A percentile compares a stretch with the other conserved stretches of the same genome.
These are phyloP conservation scores for Daldinia vernicosa DNA, from an alignment of 495 filamentous ascomycete genomes.

Conservation along the genomic window DNA sequence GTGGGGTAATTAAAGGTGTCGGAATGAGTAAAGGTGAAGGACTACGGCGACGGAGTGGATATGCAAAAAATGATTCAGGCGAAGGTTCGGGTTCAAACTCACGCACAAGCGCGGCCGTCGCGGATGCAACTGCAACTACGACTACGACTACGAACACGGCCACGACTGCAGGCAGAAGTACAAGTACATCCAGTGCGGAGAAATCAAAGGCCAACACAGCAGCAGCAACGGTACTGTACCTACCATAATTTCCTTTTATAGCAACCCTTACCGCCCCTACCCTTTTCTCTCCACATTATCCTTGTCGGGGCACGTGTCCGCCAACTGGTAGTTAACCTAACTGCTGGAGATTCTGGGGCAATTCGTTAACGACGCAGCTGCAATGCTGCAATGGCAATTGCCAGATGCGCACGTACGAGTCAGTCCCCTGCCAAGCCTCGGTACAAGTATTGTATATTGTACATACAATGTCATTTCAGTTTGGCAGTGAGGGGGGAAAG, in stretches of 20 bases:
- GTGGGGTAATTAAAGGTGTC: background rate
- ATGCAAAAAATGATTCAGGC: background rate
- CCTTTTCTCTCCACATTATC: slow-evolving; percentile 12
- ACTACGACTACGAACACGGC: background rate
- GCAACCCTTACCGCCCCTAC: slow-evolving; percentile 35
- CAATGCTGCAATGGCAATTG: slow-evolving; percentile 19
- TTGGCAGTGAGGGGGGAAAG: slow-evolving; percentile 21
- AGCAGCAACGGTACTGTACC: slow-evolving; percentile 36
- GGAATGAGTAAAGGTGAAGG: background rate
- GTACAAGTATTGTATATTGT: background rate
- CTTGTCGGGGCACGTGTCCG: slow-evolving; percentile 14
- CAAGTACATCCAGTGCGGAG: slow-evolving; percentile 26
- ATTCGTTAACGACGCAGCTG: slow-evolving; percentile 5
- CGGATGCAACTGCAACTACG: slow-evolving; percentile 1
- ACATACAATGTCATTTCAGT: background rate
- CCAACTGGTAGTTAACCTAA: slow-evolving; percentile 14
- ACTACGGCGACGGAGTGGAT: slow-evolving; percentile 3
- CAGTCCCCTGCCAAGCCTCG: slow-evolving; percentile 3
- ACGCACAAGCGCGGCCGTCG: slow-evolving; percentile 7
- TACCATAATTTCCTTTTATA: slow-evolving; percentile 36
- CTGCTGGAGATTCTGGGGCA: slow-evolving; percentile 7
- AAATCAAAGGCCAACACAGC: slow-evolving; percentile 20
- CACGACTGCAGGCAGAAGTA: slow-evolving; percentile 11
- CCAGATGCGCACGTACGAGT: slow-evolving; percentile 13
- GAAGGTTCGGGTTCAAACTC: background rate